Evolutionary conservation across 192 early-diverging fungal species (phyloP), one percentile per base, ranked within the genome.

Genomic region (Coemansia biformis): DNA sequence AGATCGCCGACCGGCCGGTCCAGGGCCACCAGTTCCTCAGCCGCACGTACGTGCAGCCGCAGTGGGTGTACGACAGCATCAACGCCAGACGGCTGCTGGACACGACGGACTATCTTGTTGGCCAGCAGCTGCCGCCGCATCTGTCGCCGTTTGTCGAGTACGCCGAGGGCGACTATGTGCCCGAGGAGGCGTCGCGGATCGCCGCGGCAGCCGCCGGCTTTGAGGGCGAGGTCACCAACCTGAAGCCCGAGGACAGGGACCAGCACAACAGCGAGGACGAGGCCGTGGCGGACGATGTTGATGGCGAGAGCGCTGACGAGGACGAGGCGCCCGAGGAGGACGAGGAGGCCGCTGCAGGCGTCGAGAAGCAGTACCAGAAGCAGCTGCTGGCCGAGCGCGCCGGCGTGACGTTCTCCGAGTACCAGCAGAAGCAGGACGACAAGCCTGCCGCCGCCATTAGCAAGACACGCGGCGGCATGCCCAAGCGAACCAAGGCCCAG

Each of bases 21-120:
- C 76, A 80, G 55, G 66, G 62, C 49, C 78, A 86, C 46, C 75
- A 74, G 49, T 81, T 84, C 66, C 51, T 61, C 8, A 49, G 65
- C 45, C 82, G 92, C 57, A 76, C 76, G 10, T 96, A 92, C 53
- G 76, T 96, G 30, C 96, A 96, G 70, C 96, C 96, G n/a, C 96
- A 99, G 69, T 99, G 96, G 96, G 78, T 93, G 14, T 92, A 87
- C 75, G 96, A 99, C 64, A 85, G 81, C 56, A 78, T 96, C 47
- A 99, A 99, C 46, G 87, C 89, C 16, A 68, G 79, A 7, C 83
- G 86, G 43, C 62, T 95, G 26, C 59, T 96, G 39, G 48, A 64
- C 16, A 46, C 65, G 12, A 63, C 76, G 9, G 54, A 66, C 12
- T 99, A 99, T 54, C 78, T 81, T 36, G 79, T 86, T 18, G 96